phyloP scores from a whole-genome alignment of 2,329 filamentous ascomycete species.

The Cladobotryum mycophilum region DNA sequence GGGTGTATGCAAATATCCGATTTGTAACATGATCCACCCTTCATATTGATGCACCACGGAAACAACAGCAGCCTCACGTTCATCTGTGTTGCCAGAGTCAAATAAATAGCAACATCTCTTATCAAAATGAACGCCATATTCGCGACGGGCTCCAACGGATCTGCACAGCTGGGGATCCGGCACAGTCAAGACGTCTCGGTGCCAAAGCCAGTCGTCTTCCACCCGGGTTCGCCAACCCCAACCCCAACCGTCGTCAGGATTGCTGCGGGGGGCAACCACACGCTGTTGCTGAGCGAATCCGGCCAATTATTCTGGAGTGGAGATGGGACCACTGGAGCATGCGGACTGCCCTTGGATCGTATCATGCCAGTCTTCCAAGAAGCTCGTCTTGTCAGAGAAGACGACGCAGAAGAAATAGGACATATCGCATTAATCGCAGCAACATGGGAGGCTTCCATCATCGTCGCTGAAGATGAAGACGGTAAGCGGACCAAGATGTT shows the following conservation, averaged over 20 bases:
- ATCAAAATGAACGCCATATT: constrained; percentile 48
- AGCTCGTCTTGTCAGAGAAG: constrained; percentile 28
- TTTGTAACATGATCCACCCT: neutral
- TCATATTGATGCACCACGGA: neutral
- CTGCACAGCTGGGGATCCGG: constrained; percentile 65
- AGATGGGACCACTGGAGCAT: constrained; percentile 48
- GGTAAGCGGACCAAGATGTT: constrained; percentile 47
- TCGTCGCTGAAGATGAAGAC: constrained; percentile 44
- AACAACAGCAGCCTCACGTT: neutral
- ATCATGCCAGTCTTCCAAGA: constrained; percentile 34
- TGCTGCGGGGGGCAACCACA: constrained; percentile 78
- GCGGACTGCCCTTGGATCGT: constrained; percentile 35
- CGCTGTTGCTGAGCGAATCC: constrained; percentile 58
- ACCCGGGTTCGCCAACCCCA: constrained; percentile 30
- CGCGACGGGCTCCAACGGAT: constrained; percentile 70
- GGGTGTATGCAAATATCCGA: neutral
- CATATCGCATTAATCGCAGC: constrained; percentile 50
- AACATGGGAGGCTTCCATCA: constrained; percentile 70
- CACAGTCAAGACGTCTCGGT: constrained; percentile 65
- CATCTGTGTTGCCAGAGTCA: neutral
- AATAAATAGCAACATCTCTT: neutral
- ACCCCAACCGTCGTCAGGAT: constrained; percentile 29
- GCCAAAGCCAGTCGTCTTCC: constrained; percentile 57
- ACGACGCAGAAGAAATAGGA: constrained; percentile 23
- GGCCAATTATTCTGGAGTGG: constrained; percentile 62